Evolutionary conservation across 2,329 filamentous ascomycete genomes (phyloP).

Genomic region (Aspergillus sojae): DNA sequence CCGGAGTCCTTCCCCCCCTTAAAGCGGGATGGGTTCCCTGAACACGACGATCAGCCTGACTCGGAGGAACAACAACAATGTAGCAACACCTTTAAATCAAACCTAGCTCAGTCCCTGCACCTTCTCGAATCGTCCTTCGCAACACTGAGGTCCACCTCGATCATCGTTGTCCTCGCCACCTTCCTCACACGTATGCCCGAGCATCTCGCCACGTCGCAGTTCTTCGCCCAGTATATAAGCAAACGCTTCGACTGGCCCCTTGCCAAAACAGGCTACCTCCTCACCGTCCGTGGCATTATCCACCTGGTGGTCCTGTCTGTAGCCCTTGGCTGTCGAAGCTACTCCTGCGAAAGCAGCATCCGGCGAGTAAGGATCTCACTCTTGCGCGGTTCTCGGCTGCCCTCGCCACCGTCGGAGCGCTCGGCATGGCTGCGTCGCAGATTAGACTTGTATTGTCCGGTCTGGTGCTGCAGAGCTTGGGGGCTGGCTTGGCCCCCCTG

Average conservation of each 20-base stretch:
- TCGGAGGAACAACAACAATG: too few relatives aligned
- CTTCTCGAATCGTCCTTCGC: background rate
- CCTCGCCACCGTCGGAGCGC: background rate
- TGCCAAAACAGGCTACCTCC: constrained; percentile 1
- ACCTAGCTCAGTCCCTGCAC: background rate
- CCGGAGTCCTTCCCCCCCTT: background rate
- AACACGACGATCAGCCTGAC: background rate
- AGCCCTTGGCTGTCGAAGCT: background rate
- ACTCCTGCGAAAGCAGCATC: background rate
- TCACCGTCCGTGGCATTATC: background rate
- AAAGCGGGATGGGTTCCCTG: background rate
- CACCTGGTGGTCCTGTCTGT: background rate
- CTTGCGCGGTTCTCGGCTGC: background rate
- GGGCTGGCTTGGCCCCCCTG: background rate
- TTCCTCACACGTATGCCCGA: constrained; percentile 4
- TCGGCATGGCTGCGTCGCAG: constrained; percentile 2
- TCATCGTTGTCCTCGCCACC: constrained; percentile 3
- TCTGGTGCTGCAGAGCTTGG: background rate
- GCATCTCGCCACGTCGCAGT: constrained; percentile 3
- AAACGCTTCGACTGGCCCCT: constrained; percentile 9
- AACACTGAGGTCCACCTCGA: background rate
- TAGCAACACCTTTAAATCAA: background rate
- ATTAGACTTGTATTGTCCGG: background rate
- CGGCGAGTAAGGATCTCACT: background rate
- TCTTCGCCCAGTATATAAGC: constrained; percentile 4